Base-by-base conservation (phyloP, 345 rosid genomes). In the Salix purpurea region DNA sequence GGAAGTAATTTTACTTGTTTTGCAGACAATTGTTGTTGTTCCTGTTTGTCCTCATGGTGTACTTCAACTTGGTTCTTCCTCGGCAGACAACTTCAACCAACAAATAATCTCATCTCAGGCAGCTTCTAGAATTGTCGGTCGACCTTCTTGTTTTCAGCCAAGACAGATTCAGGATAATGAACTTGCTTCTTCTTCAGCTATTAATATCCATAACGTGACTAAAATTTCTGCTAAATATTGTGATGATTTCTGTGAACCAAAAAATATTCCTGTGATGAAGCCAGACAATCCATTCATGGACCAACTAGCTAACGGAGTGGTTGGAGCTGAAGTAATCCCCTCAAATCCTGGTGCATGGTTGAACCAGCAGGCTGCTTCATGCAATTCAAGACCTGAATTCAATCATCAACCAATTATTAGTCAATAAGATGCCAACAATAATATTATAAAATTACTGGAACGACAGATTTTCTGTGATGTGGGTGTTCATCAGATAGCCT, bases 21-120 rank as follows among this genome's bases (percentile, higher is more conserved):
- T 79, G 82, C 92, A 92, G 97, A 92, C 97, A 13, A 83, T 96
- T 79, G 96, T 87, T 66, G 82, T 96, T 66, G 82, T 96, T 83
- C 97, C 99, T 9, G 89, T 91, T 77, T 83, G 79, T 68, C 92
- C 93, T 50, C 91, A 90, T 74, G 99, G 99, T 69, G 97, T 96
- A 74, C 87, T 94, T 86, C 98, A 94, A 74, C 88, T 96, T 46
- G 99, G 97, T 83, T 94, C 98, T 64, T 87, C 90, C 39, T 30
- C 3, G 68, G 61, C 73, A 30, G 81, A 84, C 36, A 74, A 79
- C 80, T 80, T 75, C 86, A 89, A 82, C 72, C 92, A 80, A 62
- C 89, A 67, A 30, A 82, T 82, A 79, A 74, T 77, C 86, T 78
- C 83, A n/a, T 79, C 78, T 39, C 82, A 83, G 56, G 32, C 69